These are phyloP conservation scores for Blastomyces silverae DNA, from an alignment of 2,329 filamentous ascomycete species.

Conservation along the genomic window DNA sequence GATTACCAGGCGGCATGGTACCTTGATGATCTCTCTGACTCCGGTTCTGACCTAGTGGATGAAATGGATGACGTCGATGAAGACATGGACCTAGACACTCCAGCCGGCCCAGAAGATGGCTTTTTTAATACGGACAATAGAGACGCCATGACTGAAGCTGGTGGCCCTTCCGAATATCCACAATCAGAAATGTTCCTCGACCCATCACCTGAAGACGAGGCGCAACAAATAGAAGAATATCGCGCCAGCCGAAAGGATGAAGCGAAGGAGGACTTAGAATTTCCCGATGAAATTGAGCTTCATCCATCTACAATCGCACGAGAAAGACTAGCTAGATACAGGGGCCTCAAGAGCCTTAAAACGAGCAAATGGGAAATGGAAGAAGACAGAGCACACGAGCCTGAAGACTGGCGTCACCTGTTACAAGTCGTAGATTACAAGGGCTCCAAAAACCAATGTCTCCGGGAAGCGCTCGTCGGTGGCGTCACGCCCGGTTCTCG, in stretches of 20 bases:
- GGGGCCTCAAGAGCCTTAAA: slow-evolving; percentile 84
- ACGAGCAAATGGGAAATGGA: slow-evolving; percentile 83
- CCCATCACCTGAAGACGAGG: slow-evolving; percentile 72
- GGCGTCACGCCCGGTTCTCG: slow-evolving; percentile 78
- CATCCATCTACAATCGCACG: slow-evolving; percentile 78
- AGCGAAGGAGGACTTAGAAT: slow-evolving; percentile 83
- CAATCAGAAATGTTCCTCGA: slow-evolving; percentile 89
- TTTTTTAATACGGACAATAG: slow-evolving; percentile 50
- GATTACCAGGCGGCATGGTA: slow-evolving; percentile 95
- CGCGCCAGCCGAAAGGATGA: slow-evolving; percentile 71
- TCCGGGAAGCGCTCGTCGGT: slow-evolving; percentile 79
- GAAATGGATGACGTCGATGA: slow-evolving; percentile 58
- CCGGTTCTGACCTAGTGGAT: slow-evolving; percentile 75
- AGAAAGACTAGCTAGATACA: slow-evolving; percentile 77
- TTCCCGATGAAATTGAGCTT: slow-evolving; percentile 94
- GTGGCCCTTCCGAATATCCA: slow-evolving; percentile 78
- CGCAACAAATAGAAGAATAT: slow-evolving; percentile 73
- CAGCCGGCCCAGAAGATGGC: slow-evolving; percentile 72
- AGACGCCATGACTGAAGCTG: slow-evolving; percentile 60
- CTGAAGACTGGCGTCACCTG: slow-evolving; percentile 79
- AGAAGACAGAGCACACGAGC: slow-evolving; percentile 79
- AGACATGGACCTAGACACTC: slow-evolving; percentile 48
- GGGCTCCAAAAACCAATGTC: slow-evolving; percentile 65
- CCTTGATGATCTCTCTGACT: slow-evolving; percentile 71
- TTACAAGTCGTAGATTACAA: slow-evolving; percentile 87